Evolutionary conservation across 1,284 basidiomycete genomes (phyloP), one percentile per base, ranked within the genome.

Genomic region (Puccinia novopanici): DNA sequence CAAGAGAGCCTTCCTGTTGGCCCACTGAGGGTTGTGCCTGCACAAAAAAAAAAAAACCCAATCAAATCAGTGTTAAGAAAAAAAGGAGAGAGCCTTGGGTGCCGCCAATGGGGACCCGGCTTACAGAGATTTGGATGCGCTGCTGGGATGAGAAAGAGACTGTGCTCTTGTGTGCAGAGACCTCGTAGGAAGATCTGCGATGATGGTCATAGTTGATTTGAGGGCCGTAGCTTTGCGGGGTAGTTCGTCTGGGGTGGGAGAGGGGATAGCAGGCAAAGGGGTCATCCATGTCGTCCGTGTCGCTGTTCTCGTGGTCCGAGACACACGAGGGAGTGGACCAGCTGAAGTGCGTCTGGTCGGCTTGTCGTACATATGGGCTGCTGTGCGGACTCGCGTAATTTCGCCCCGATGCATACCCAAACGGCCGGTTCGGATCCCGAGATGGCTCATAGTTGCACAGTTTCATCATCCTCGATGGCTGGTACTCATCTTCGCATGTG

Each of bases 221-320:
- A 45, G 52, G 24, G 19, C 22, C 9, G 19, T 37, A 40, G 22
- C 3, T 30, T 30, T 55, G 45, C 19, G n/a, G 24, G 40, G 27
- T 34, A 37, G 15, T 27, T n/a, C 59, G 17, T 3, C 27, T 34
- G 40, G 48, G 63, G 22, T 40, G 37, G 22, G 65, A 55, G 13
- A 37, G 22, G n/a, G 75, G 75, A 37, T 77, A 67, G 63, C 75
- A 48, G 30, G 75, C 75, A 70, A 77, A 77, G 6, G 75, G 75
- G 57, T 77, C 75, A 68, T 77, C 75, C 61, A 40, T 67, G 37
- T 77, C 75, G 17, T 57, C 72, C 4, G 19, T 19, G 22, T 77
- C 75, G 27, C 37, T 68, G 6, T n/a, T 55, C n/a, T 72, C 70
- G 27, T 54, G 30, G 4, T 67, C 61, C 8, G 75, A 77, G 48